phyloP scores from a whole-genome alignment of 352 stramenopile genomes.

The Phytophthora syringae region DNA sequence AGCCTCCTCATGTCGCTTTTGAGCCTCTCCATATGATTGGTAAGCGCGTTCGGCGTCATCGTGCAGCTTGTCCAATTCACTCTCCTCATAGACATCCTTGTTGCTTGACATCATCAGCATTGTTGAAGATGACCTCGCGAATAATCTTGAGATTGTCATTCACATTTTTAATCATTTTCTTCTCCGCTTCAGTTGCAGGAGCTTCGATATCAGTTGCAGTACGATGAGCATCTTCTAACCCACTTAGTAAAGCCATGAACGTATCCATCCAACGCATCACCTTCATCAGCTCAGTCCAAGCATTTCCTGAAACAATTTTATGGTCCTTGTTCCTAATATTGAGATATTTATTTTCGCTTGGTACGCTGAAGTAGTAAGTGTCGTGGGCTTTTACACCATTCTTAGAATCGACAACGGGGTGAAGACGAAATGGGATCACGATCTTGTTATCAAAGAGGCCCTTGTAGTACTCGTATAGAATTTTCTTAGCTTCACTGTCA shows the following conservation, averaged over 20 bases:
- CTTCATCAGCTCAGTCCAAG: conserved; percentile 23
- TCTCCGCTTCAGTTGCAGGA: neutral
- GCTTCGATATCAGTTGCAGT: too few relatives aligned
- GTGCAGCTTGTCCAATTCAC: conserved; percentile 11
- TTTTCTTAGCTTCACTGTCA: conserved; percentile 29
- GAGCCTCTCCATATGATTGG: conserved; percentile 12
- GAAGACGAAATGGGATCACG: conserved; percentile 26
- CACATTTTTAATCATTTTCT: neutral
- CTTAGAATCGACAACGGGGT: conserved; percentile 22
- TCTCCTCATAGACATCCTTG: neutral
- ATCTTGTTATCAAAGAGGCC: conserved; percentile 14
- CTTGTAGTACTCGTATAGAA: conserved; percentile 27
- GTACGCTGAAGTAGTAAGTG: conserved; percentile 28
- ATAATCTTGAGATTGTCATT: conserved; percentile 2
- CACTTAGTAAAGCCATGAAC: conserved; percentile 15
- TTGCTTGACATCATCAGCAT: neutral
- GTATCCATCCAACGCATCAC: conserved; percentile 31
- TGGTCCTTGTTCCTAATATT: conserved; percentile 22
- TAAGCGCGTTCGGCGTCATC: conserved; percentile 11
- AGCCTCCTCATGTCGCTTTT: conserved; percentile 14
- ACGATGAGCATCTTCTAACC: conserved; percentile 32
- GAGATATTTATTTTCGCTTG: conserved; percentile 20
- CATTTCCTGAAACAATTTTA: conserved; percentile 27
- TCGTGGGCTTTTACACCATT: conserved; percentile 18
- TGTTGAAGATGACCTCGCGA: neutral